Evolutionary conservation across 768 basidiomycete species (phyloP).

Genomic region (Gymnopilus dilepis): DNA sequence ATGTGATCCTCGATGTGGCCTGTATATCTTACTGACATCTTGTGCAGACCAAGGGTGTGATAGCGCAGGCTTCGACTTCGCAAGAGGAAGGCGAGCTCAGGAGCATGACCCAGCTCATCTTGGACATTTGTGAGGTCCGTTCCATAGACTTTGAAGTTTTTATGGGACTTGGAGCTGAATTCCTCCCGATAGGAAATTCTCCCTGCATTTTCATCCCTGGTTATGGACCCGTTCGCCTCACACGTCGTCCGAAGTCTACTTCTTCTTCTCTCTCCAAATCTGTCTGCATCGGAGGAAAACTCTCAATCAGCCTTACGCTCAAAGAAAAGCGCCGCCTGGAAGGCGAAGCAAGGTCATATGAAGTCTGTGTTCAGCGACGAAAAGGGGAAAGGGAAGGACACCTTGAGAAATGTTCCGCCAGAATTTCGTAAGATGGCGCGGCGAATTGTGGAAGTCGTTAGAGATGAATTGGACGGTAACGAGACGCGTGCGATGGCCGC

Average conservation of each 20-base stretch:
- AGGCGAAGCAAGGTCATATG: constrained; percentile 79
- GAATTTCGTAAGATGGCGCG: constrained; percentile 54
- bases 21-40: constrained; percentile 1
- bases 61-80: constrained; percentile 51
- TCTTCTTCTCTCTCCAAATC: constrained; percentile 70
- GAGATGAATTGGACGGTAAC: constrained; percentile 61
- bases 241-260: constrained; percentile 87
- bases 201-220: constrained; percentile 62
- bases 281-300: constrained; percentile 44
- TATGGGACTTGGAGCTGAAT: not conserved
- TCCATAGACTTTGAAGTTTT: constrained; percentile 35
- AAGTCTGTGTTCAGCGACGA: constrained; percentile 72
- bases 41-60: constrained; percentile 56
- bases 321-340: constrained; percentile 84
- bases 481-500: constrained; percentile 80
- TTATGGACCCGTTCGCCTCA: constrained; percentile 89
- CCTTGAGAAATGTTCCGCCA: constrained; percentile 39
- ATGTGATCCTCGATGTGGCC: not conserved
- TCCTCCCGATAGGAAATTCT: constrained; percentile 66
- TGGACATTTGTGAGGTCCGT: constrained; percentile 68
- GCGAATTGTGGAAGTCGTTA: constrained; percentile 55
- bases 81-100: constrained; percentile 69
- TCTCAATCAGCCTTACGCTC: constrained; percentile 64
- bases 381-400: constrained; percentile 42
- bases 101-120: constrained; percentile 64